Base-by-base conservation (phyloP, 345 rosid species). In the Noccaea caerulescens region DNA sequence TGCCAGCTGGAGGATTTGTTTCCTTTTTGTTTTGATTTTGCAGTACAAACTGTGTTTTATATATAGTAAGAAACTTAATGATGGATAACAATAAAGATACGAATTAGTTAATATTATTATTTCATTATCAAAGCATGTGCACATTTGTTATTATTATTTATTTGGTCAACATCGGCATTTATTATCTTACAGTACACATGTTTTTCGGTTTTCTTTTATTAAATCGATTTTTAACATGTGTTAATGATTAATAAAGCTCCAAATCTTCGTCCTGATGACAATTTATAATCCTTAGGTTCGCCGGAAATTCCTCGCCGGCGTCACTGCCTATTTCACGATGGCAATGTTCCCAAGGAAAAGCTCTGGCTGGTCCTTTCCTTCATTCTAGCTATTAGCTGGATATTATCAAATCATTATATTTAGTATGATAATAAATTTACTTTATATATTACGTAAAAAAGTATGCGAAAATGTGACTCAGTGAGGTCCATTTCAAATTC, bases 181-280 rank as follows among this genome's bases (percentile, higher is more conserved):
- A 3, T 27, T 27, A 27, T 3, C 30, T 3, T 27, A 3, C 2
- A 27, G 30, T 27, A 27, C 3, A 27, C 30, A 0, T 27, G 4
- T 27, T 27, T 27, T 27, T 27, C 0, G 30, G 30, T 27, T 27
- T 27, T 27, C 23, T 20, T 1, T 3, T 27, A 27, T 27, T 27
- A 27, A 27, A 27, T 27, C 30, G 30, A 20, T 20, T 20, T 20
- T 20, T 20, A 20, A 20, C 23, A 20, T 20, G 23, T 20, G 23
- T 20, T 20, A 20, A 20, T 20, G 30, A 27, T 27, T 3, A 2
- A 1, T 27, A 27, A 27, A 90, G 83, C 73, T 88, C 88, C 84
- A 84, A 84, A 2, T 86, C 93, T 72, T 90, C 96, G 75, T 92
- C 96, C 55, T 77, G 95, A 38, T 92, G 96, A 25, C 86, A 82